These are phyloP conservation scores for Rhodotorula mucilaginosa DNA, from an alignment of 1,284 basidiomycete species.

Conservation along the genomic window DNA sequence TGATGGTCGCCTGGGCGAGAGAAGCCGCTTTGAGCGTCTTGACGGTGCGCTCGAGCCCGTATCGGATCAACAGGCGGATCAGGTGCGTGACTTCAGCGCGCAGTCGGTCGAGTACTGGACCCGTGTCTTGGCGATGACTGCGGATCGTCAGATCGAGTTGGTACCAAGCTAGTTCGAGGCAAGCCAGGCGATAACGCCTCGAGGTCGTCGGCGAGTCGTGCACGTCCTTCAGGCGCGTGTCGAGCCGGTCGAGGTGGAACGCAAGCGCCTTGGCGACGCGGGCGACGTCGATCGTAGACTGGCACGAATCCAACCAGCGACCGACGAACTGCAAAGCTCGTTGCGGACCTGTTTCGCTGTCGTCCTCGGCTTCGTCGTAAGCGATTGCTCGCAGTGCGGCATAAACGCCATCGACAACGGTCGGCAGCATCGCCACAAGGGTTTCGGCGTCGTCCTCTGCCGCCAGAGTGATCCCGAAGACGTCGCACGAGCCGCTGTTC, in stretches of 20 bases:
- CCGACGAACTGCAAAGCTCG: conserved; percentile 50
- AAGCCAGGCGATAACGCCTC: conserved; percentile 23
- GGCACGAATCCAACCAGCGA: conserved; percentile 47
- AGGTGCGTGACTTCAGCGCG: conserved; percentile 47
- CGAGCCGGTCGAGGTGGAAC: conserved; percentile 52
- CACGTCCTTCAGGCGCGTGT: conserved; percentile 51
- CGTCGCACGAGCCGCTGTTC: background rate
- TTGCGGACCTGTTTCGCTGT: background rate
- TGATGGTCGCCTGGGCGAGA: conserved; percentile 41
- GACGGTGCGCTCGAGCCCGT: conserved; percentile 59
- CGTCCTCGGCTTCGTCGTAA: background rate
- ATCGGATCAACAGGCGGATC: conserved; percentile 57
- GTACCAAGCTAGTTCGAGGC: conserved; percentile 27
- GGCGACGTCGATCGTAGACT: conserved; percentile 35
- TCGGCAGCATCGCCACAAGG: conserved; percentile 53
- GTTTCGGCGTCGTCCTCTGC: conserved; percentile 50
- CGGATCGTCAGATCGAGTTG: conserved; percentile 21
- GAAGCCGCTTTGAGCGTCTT: conserved; percentile 51
- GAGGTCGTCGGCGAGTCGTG: background rate
- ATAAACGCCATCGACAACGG: conserved; percentile 54
- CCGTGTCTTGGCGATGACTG: background rate
- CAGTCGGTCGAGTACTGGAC: background rate
- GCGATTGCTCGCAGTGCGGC: conserved; percentile 8
- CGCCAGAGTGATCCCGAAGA: conserved; percentile 49
- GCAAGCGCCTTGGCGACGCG: conserved; percentile 43